phyloP scores from a whole-genome alignment of 306 rosid genomes.

The Malus sylvestris region DNA sequence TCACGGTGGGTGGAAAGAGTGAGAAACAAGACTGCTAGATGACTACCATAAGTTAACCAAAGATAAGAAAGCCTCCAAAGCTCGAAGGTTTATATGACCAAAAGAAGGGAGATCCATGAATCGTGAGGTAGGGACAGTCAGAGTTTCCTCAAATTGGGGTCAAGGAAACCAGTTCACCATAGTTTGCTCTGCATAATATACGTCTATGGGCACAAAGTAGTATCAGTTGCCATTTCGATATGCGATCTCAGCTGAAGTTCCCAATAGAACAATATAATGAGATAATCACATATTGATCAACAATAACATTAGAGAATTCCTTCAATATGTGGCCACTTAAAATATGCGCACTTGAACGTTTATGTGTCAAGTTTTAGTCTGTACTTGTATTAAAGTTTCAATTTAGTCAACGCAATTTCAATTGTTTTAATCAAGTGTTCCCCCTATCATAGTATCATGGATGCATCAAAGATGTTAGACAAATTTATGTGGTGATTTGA shows the following conservation, averaged over 20 bases:
- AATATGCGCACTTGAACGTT: background rate
- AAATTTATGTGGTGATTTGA: background rate
- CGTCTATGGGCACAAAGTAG: background rate
- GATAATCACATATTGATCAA: background rate
- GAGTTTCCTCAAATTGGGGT: background rate
- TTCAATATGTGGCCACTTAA: background rate
- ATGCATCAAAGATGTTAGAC: background rate
- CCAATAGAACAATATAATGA: background rate
- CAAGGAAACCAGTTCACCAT: background rate
- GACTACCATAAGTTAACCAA: background rate
- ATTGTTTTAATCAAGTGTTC: background rate
- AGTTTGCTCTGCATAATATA: background rate
- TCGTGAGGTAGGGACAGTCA: background rate
- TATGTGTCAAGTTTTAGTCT: background rate
- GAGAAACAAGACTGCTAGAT: background rate
- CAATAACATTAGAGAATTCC: background rate
- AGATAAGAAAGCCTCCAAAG: background rate
- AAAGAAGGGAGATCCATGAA: background rate
- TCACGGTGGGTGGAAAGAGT: background rate
- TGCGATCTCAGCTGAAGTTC: background rate
- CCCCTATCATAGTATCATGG: background rate
- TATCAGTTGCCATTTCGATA: background rate
- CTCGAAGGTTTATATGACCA: background rate
- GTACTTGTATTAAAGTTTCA: background rate
- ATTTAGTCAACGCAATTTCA: background rate